phyloP scores from a whole-genome alignment of 2,329 filamentous ascomycete species.

The Fusarium phyllophilum region DNA sequence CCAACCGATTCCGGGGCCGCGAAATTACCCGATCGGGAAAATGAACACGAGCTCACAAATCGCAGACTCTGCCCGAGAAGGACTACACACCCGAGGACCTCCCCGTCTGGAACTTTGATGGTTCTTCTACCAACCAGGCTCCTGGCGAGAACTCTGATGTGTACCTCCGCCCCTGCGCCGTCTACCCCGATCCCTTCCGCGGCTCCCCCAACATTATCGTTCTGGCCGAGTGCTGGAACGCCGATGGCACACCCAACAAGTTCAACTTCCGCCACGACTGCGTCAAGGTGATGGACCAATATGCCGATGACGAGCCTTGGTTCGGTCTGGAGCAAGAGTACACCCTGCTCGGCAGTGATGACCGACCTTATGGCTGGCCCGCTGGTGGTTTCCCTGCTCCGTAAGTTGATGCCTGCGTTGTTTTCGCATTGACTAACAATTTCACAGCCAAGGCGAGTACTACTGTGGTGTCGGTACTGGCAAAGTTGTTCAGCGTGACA shows the following conservation, averaged over 20 bases:
- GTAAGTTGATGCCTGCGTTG: constrained; percentile 31
- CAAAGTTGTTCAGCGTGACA: constrained; percentile 97
- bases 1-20: constrained; percentile 13
- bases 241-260: constrained; percentile 95
- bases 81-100: constrained; percentile 63
- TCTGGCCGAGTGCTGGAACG: constrained; percentile 92
- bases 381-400: constrained; percentile 86
- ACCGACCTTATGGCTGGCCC: constrained; percentile 84
- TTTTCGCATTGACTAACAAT: constrained; percentile 21
- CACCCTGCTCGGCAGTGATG: constrained; percentile 78
- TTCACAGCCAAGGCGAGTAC: constrained; percentile 51
- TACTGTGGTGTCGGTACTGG: constrained; percentile 94
- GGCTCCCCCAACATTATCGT: constrained; percentile 91
- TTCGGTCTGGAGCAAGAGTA: constrained; percentile 99
- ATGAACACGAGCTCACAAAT: background rate
- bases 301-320: constrained; percentile 88
- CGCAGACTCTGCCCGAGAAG: constrained; percentile 62
- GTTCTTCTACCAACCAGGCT: constrained; percentile 91
- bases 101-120: constrained; percentile 69
- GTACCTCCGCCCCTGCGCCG: constrained; percentile 90
- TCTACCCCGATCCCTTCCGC: constrained; percentile 93
- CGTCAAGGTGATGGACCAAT: constrained; percentile 87
- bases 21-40: too few species aligned
- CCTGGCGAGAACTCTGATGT: constrained; percentile 96
- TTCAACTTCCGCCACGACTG: constrained; percentile 98